Evolutionary conservation across 2,329 filamentous ascomycete species (phyloP).

Genomic region (Colletotrichum zoysiae): DNA sequence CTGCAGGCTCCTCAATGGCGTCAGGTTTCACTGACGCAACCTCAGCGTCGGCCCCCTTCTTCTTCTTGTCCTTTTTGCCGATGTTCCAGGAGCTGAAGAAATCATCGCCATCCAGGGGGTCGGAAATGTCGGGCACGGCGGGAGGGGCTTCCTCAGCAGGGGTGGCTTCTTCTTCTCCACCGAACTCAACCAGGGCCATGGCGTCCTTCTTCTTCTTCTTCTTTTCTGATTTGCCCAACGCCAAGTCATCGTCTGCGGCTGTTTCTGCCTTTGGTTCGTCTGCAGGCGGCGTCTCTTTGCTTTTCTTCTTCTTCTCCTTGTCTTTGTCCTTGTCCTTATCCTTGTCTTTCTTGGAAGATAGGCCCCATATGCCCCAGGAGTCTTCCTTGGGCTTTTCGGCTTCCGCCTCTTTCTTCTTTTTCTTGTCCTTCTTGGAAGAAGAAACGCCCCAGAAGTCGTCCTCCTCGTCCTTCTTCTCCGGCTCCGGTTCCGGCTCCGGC

Average conservation of each 20-base stretch:
- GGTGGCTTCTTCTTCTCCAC: conserved; percentile 43
- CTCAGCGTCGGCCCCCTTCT: conserved; percentile 38
- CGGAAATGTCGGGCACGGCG: conserved; percentile 48
- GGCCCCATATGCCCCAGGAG: conserved; percentile 45
- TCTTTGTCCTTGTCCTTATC: conserved; percentile 48
- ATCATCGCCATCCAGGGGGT: conserved; percentile 58
- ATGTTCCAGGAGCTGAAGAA: conserved; percentile 70
- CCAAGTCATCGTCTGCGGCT: conserved; percentile 40
- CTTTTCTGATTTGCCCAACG: conserved; percentile 56
- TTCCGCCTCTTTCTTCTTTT: conserved; percentile 48
- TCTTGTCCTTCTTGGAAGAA: conserved; percentile 51
- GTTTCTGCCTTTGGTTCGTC: conserved; percentile 33
- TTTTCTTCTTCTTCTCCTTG: conserved; percentile 47
- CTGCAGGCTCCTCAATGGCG: conserved; percentile 58
- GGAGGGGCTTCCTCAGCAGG: conserved; percentile 46
- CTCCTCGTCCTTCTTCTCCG: conserved; percentile 50
- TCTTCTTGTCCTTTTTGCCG: conserved; percentile 62
- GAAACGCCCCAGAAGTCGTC: conserved; percentile 49
- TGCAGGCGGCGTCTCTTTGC: conserved; percentile 47
- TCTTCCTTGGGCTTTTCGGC: conserved; percentile 41
- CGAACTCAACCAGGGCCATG: conserved; percentile 54
- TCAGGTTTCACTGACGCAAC: conserved; percentile 51
- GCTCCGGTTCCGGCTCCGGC: conserved; percentile 40
- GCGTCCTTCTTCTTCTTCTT: conserved; percentile 59
- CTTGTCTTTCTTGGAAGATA: conserved; percentile 48